phyloP scores from a whole-genome alignment of 1,139 yeast genomes.

The Suhomyces panamericanus region DNA sequence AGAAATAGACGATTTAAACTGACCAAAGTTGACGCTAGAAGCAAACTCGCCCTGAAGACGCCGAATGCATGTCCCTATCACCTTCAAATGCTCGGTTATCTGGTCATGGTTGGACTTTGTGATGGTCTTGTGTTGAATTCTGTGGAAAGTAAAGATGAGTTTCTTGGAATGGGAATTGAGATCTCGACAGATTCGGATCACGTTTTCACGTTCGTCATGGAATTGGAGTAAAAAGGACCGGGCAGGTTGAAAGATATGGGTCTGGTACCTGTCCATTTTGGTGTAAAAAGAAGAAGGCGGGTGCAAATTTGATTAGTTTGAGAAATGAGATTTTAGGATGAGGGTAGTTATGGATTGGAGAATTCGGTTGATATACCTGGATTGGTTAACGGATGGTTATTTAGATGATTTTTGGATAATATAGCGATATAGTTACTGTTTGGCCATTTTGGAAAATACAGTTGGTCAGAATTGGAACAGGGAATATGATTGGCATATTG shows the following conservation, averaged over 20 bases:
- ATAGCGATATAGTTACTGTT: no score
- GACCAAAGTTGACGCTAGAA: conserved; percentile 16
- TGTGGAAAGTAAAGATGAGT: conserved; percentile 38
- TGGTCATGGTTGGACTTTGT: conserved; percentile 14
- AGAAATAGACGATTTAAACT: conserved; percentile 26
- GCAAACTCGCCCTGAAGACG: conserved; percentile 1
- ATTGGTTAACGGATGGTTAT: no score
- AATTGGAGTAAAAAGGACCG: conserved; percentile 13
- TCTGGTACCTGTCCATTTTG: neutral
- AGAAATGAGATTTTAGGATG: neutral
- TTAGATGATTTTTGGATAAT: no score
- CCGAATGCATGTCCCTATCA: conserved; percentile 16
- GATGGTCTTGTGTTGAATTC: conserved; percentile 19
- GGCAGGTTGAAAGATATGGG: conserved; percentile 17
- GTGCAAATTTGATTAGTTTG: neutral
- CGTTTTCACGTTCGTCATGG: conserved; percentile 37
- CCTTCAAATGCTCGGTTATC: conserved; percentile 17
- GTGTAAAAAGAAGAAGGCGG: neutral
- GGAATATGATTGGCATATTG: no score
- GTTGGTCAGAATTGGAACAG: no score
- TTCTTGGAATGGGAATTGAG: conserved; percentile 41
- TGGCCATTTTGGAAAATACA: no score
- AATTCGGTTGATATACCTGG: no score
- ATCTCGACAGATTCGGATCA: conserved; percentile 38
- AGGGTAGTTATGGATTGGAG: neutral